Evolutionary conservation across 225 moss, liverwort and hornwort genomes (phyloP).

Genomic region (Rhytidiadelphus loreus): DNA sequence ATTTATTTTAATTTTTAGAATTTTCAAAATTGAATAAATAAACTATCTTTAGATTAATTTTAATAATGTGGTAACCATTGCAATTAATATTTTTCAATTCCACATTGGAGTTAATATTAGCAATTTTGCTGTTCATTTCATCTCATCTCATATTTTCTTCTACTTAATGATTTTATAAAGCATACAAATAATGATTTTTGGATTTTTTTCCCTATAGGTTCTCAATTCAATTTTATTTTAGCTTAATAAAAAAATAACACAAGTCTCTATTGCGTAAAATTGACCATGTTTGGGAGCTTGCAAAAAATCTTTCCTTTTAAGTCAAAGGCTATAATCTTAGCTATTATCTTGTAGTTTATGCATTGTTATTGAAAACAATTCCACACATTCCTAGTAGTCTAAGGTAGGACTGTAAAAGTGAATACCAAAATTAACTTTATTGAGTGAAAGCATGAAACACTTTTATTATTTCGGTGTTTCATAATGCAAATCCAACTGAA

Average conservation of each 20-base stretch:
- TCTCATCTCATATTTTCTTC: background rate
- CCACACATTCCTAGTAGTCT: background rate
- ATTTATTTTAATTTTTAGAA: background rate
- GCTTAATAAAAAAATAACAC: background rate
- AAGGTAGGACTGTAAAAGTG: background rate
- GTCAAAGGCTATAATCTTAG: background rate
- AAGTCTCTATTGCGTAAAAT: fast-evolving
- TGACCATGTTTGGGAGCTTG: fast-evolving
- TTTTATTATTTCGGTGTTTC: background rate
- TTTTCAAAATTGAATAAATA: background rate
- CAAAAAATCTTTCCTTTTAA: background rate
- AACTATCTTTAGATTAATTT: background rate
- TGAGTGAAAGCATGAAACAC: background rate
- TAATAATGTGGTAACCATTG: background rate
- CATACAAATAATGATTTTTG: background rate
- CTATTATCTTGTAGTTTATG: background rate
- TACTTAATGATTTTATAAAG: background rate
- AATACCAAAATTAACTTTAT: background rate
- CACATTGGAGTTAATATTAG: background rate
- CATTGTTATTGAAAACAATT: background rate
- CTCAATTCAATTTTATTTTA: background rate
- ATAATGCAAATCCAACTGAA: background rate
- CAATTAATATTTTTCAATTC: background rate
- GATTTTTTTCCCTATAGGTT: background rate
- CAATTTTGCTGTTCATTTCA: background rate